Evolutionary conservation across 768 basidiomycete genomes (phyloP), one percentile per base, ranked within the genome.

Genomic region (Psilocybe tampanensis): DNA sequence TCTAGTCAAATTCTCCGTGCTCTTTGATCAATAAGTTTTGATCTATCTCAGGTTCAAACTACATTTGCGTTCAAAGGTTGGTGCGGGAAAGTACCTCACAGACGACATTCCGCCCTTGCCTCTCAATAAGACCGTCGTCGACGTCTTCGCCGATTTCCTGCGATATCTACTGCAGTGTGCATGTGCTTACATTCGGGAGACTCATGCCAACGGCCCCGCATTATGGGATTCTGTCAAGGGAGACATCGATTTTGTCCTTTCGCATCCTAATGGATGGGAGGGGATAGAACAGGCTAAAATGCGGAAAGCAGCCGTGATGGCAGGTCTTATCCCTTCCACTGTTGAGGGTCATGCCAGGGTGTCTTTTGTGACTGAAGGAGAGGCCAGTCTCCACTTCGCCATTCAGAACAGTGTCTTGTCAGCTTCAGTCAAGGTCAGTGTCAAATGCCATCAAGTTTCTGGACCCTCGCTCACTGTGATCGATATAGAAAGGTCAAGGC

Each of bases 131-230:
- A 71, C 74, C 1, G 72, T 74, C 6, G 60, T 75, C 0, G 70
- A 83, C 24, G 67, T 84, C 43, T 73, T 82, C 19, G 66, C 72
- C 1, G 83, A 85, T 58, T 84, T 82, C 50, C 69, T 83, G 60
- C 36, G 44, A 22, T 84, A 84, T 62, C 70, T 84, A 11, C 73
- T 74, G 41, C 56, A 66, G 19, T 80, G 80, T 55, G 67, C 80
- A 2, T 64, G 52, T 52, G 70, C 60, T 2, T 84, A 75, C 52
- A 76, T 84, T 26, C 63, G 75, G 58, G 76, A 81, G 32, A 74
- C 72, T 1, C 76, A 83, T 32, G 66, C 72, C 0, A 76, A 71
- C 48, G 82, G 81, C 7, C 55, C 33, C 1, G 66, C 65, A 2
- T 58, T 82, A 43, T 81, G 77, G 79, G n/a, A 55, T 2, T 76